phyloP scores from a whole-genome alignment of 306 rosid genomes.

The Acacia acuminata region DNA sequence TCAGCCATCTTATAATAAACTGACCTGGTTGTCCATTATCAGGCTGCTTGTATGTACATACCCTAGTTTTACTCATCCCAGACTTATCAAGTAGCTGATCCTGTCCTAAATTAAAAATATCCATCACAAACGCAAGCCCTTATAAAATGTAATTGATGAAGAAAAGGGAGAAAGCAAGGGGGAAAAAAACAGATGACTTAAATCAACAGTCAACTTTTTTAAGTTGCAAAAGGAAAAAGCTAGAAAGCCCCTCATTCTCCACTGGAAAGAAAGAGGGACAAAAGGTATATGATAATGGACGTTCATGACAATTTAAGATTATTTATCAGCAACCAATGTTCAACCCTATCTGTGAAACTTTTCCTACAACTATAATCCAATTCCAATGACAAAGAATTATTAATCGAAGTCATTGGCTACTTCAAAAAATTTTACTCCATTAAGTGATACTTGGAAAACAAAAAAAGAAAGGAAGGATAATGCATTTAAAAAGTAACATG shows the following conservation, averaged over 20 bases:
- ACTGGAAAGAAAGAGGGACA: constrained; percentile 12
- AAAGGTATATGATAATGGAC: constrained; percentile 25
- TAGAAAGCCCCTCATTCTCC: constrained; percentile 22
- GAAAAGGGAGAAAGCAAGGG: neutral
- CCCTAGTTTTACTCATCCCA: constrained; percentile 46
- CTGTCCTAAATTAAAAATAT: constrained; percentile 61
- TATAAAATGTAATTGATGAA: constrained; percentile 21
- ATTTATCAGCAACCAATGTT: constrained; percentile 6
- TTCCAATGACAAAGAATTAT: constrained; percentile 14
- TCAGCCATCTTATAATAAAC: constrained; percentile 30
- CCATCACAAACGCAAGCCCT: constrained; percentile 19
- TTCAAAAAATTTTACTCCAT: constrained; percentile 2
- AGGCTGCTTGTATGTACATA: constrained; percentile 29
- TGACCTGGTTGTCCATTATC: constrained; percentile 50
- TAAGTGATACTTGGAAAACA: constrained; percentile 12
- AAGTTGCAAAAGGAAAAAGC: constrained; percentile 15
- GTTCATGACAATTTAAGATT: constrained; percentile 27
- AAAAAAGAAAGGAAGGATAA: constrained; percentile 24
- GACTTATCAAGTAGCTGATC: constrained; percentile 54
- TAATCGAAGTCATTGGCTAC: neutral
- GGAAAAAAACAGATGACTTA: neutral
- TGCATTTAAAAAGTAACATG: constrained; percentile 17
- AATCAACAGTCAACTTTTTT: neutral
- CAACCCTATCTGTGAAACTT: constrained; percentile 11
- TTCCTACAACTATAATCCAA: constrained; percentile 20